Conservation (phyloP, 2,329 filamentous ascomycete genomes). For the Pseudogymnoascus pannorum region DNA sequence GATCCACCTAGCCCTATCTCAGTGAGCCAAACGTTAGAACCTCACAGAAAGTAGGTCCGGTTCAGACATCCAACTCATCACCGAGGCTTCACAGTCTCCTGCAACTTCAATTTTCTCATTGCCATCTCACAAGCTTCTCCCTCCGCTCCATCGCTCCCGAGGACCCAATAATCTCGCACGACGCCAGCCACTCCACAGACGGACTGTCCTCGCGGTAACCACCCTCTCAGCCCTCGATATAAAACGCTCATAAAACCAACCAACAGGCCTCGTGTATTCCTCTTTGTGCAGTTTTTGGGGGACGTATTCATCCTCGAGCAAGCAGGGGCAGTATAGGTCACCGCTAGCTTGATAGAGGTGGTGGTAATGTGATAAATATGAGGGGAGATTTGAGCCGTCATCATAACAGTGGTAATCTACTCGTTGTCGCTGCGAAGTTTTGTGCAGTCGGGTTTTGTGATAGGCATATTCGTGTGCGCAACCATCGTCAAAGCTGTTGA, state of each 20-base stretch:
- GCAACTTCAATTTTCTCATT: background rate
- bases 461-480: background rate
- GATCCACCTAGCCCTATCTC: background rate
- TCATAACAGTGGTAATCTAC: background rate
- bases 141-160: background rate
- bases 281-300: background rate
- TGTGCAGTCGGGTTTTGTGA: background rate
- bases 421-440: background rate
- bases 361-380: background rate
- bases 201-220: background rate
- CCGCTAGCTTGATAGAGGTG: background rate
- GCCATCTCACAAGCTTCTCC: background rate
- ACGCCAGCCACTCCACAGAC: background rate
- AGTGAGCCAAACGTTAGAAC: background rate
- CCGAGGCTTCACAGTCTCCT: background rate
- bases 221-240: background rate
- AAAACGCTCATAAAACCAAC: background rate
- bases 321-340: background rate
- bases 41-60: background rate
- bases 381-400: background rate
- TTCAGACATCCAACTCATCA: background rate
- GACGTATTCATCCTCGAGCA: background rate
- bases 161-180: background rate
- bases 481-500: background rate
- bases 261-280: background rate